Base-by-base conservation (phyloP, 306 rosid species). In the Trifolium pratense region DNA sequence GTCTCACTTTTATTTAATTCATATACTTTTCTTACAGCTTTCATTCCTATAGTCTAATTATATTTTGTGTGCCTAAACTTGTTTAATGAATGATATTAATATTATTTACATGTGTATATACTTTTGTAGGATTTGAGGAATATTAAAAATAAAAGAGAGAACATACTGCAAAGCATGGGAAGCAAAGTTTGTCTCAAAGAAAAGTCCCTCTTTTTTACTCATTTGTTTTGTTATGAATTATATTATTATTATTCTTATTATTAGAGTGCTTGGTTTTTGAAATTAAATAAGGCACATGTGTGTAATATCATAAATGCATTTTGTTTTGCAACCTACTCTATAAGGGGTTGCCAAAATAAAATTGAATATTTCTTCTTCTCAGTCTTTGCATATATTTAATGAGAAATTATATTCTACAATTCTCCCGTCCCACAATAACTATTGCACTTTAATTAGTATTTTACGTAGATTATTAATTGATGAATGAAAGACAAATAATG, bases 121-220 rank as follows among this genome's bases (percentile, higher is more conserved):
- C 71, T 56, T 69, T 23, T 75, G 79, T 73, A 87, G 91, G 84
- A 55, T 78, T 21, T 75, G 74, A 23, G 61, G 74, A 78, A 53
- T 18, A 53, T 32, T 34, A 72, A 34, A 60, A 89, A 87, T 85
- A 83, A 89, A 80, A 80, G 82, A 80, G 82, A 10, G 51, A 59
- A 56, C 66, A 75, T 29, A 75, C 75, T 69, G 63, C 80, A 73
- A 21, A 60, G 58, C 61, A 78, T 23, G 10, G 79, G 85, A 78
- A 52, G 79, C 82, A 73, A 77, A 73, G 76, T 73, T 82, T 82
- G 79, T 60, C 60, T 9, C n/a, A 10, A 10, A 49, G 17, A 45
- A 46, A 36, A 34, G 80, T 56, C 34, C 9, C 11, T 75, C 34
- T 10, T 21, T 25, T 31, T 60, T 63, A 36, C 12, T 36, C 46